Percentiles rank a stretch among this genome's conserved stretches.
Conservation (phyloP, 2,329 filamentous ascomycete species). For the Pyrenophora graminea region DNA sequence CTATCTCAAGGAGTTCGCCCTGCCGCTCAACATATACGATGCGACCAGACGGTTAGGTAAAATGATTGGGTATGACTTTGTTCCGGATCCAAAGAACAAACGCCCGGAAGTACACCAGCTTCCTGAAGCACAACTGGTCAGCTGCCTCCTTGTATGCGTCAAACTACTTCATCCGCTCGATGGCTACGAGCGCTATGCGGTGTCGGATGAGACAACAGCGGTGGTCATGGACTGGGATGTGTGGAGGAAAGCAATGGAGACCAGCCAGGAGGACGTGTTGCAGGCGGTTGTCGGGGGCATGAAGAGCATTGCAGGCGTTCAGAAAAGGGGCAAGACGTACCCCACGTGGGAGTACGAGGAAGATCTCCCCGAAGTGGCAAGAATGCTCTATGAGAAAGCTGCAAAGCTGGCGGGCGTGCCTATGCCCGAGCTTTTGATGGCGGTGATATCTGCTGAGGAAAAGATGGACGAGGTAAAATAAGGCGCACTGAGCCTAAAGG, state of each 20-base stretch:
- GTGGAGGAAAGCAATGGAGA: slow-evolving; percentile 58
- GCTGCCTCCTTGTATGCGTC: slow-evolving; percentile 72
- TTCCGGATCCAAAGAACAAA: slow-evolving; percentile 54
- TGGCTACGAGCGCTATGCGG: slow-evolving; percentile 54
- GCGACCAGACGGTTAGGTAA: slow-evolving; percentile 62
- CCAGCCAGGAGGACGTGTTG: slow-evolving; percentile 39
- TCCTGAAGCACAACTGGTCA: slow-evolving; percentile 74
- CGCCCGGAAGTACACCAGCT: slow-evolving; percentile 41
- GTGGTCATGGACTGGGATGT: slow-evolving; percentile 71
- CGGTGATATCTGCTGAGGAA: slow-evolving; percentile 56
- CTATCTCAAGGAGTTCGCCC: slow-evolving; percentile 70
- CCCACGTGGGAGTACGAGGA: slow-evolving; percentile 53
- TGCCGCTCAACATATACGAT: slow-evolving; percentile 73
- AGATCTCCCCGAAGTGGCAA: slow-evolving; percentile 53
- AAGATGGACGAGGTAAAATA: slow-evolving; percentile 33
- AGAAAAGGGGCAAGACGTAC: slow-evolving; percentile 55
- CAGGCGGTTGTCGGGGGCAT: slow-evolving; percentile 51
- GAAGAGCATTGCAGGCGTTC: slow-evolving; percentile 45
- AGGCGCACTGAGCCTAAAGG: slow-evolving; percentile 6
- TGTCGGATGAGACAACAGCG: slow-evolving; percentile 60
- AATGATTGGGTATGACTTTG: slow-evolving; percentile 59
- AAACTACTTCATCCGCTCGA: slow-evolving; percentile 83
- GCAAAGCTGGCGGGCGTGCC: slow-evolving; percentile 57
- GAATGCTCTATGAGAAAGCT: slow-evolving; percentile 56
- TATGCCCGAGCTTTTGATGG: slow-evolving; percentile 55